Conservation (phyloP, 192 early-diverging fungal species). For the Ramicandelaber brevisporus region DNA sequence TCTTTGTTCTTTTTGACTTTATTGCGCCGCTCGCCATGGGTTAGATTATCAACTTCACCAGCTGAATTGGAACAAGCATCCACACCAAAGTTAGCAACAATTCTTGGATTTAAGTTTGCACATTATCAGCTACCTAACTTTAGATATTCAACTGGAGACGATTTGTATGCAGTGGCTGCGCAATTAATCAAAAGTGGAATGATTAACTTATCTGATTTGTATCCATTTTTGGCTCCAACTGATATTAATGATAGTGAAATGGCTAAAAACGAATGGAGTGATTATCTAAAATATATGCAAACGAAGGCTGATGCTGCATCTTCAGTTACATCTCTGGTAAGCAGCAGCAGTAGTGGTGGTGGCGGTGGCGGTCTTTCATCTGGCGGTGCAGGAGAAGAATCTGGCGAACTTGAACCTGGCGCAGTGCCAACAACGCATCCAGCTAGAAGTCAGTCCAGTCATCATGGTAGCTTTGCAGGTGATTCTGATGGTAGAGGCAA, state of each 20-base stretch:
- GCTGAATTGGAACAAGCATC: constrained; percentile 7
- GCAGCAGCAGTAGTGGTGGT: no score
- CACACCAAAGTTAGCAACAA: constrained; percentile 13
- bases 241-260: constrained; percentile 1
- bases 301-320: not conserved
- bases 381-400: no score
- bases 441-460: no score
- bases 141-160: no score
- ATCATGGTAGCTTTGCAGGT: constrained; percentile 10
- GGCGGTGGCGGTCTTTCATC: no score
- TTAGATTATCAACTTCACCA: constrained; percentile 1
- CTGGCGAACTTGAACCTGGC: no score
- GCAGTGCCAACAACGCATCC: no score
- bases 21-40: constrained; percentile 16
- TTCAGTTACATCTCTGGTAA: no score
- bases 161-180: constrained; percentile 12
- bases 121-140: no score
- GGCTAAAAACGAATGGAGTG: constrained; percentile 10
- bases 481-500: constrained; percentile 6
- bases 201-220: constrained; percentile 8
- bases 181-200: constrained; percentile 11
- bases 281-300: constrained; percentile 7
- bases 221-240: constrained; percentile 8
- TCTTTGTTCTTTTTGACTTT: constrained; percentile 16
- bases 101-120: constrained; percentile 16